Evolutionary conservation across 306 rosid species (phyloP), one percentile per base, ranked within the genome.

Genomic region (Rosa chinensis): DNA sequence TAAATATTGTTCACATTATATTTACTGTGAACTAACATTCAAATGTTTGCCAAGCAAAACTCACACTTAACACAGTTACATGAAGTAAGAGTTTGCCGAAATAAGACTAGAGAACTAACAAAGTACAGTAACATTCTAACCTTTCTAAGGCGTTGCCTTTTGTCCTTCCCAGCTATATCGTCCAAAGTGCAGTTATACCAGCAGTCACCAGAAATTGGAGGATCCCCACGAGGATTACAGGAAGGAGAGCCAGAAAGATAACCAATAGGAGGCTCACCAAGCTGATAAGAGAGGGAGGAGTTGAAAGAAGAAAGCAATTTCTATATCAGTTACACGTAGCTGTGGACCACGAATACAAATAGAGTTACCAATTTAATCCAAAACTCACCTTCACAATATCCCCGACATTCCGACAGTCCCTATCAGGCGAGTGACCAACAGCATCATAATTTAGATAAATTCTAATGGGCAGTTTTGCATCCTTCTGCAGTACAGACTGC

Each of bases 361-460:
- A 70, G 14, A 53, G 64, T 37, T 70, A 77, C 75, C 42, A 18
- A 50, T 58, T 42, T 21, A 83, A 56, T 28, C 44, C 48, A 64
- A 73, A 82, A 80, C 89, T 85, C 84, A 94, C 98, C 89, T 92
- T 94, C 74, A 94, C 99, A 87, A 89, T 83, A 61, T 91, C 89
- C 2, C 97, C 99, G 74, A 89, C 77, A 73, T 82, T 85, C 77
- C 83, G 94, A 81, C 99, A 94, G 78, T 94, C 99, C 82, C 99
- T 88, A 61, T 94, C 99, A 16, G 92, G 84, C 2, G 97, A 94
- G 83, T 94, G 99, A 81, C 99, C 99, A 74, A 94, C 99, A 23
- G 97, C 99, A 83, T 92, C 99, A 81, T 94, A 94, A 87, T 94
- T 94, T 72, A 94, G 87, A 91, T 89, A 94, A 78, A 94, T 94